Evolutionary conservation across 768 basidiomycete species (phyloP), one percentile per base, ranked within the genome.

Genomic region (Mycena pura): DNA sequence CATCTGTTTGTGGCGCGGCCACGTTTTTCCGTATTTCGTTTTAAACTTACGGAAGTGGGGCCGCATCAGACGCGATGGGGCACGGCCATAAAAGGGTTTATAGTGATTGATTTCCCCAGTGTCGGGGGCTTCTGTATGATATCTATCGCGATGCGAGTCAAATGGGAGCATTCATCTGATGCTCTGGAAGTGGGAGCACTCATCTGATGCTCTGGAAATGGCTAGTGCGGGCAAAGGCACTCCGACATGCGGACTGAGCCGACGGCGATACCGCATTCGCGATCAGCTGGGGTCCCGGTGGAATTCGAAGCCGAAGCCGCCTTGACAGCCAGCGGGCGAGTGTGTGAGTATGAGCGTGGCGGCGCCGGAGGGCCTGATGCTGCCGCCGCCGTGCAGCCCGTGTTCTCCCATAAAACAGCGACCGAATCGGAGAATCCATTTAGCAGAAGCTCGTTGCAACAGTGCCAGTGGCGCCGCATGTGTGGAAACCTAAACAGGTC

Each of bases 371-470:
- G n/a, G n/a, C n/a, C n/a, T n/a, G n/a, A n/a, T n/a, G n/a, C n/a
- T n/a, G n/a, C n/a, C n/a, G n/a, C n/a, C n/a, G n/a, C n/a, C n/a
- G n/a, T 14, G 25, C 27, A 19, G n/a, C 38, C 27, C 38, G 52
- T 49, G 36, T 41, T 47, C 45, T 39, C 38, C 36, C 34, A 9
- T 32, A 17, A 43, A 25, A 21, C 38, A 34, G 61, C 61, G 61
- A 50, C 21, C 25, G 40, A 51, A 62, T 62, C 61, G 61, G 61
- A 51, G 47, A 57, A 40, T 54, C n/a, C 11, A 49, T 50, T 54
- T 49, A 62, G 52, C 24, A 34, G 39, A 41, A 49, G 56, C 24
- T 21, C 39, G 6, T 41, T n/a, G 19, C 44, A 21, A 27, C 13
- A 17, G 15, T 38, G 51, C 50, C 57, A 58, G 41, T 41, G 21